Conservation (phyloP, 768 basidiomycete genomes). For the Suillus hirtellus region DNA sequence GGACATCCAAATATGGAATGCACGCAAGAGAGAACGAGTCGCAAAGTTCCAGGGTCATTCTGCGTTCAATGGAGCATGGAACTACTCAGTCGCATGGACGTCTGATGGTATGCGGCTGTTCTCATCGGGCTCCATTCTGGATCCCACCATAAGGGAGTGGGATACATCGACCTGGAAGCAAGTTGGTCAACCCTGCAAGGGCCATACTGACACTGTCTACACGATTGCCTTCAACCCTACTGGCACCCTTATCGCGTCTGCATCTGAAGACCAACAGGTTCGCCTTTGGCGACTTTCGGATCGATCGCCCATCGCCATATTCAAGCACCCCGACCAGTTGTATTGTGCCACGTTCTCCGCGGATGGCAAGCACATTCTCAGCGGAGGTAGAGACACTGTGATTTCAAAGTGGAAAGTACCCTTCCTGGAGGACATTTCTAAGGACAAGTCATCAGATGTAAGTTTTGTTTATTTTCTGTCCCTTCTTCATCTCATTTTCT, state of each 20-base stretch:
- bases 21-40: neutral
- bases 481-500: neutral
- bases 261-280: neutral
- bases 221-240: neutral
- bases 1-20: neutral
- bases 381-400: neutral
- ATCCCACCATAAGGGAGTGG: neutral
- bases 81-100: neutral
- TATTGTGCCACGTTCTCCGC: neutral
- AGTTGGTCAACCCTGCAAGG: neutral
- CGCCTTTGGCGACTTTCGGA: neutral
- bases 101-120: neutral
- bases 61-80: neutral
- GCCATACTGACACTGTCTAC: neutral
- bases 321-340: neutral
- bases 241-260: neutral
- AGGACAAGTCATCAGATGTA: neutral
- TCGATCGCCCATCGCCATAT: neutral
- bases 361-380: neutral
- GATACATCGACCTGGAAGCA: neutral
- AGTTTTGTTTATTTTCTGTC: neutral
- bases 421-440: neutral
- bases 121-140: accelerated
- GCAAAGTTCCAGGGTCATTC: neutral
- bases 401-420: neutral